Conservation (phyloP, 495 filamentous ascomycete genomes). For the Trichocladium antarcticum region DNA sequence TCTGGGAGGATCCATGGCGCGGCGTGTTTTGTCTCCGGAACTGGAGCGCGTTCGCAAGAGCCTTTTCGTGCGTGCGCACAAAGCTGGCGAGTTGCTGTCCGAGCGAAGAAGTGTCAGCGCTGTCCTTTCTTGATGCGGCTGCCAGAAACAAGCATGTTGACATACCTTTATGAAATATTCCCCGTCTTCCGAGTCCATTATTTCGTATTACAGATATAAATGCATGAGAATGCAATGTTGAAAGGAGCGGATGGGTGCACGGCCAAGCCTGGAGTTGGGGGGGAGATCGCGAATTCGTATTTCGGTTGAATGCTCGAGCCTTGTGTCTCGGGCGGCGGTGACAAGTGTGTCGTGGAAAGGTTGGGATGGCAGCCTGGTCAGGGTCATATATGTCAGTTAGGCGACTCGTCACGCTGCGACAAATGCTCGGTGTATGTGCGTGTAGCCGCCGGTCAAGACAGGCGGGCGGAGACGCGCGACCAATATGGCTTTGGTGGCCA, state of each 20-base stretch:
- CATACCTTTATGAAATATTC: conserved; percentile 77
- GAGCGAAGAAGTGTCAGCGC: conserved; percentile 12
- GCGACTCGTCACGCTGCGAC: conserved; percentile 20
- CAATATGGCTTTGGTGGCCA: not conserved
- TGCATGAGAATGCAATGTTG: conserved; percentile 28
- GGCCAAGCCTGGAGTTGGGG: conserved; percentile 6
- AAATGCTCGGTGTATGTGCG: conserved; percentile 7
- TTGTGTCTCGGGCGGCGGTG: conserved; percentile 2
- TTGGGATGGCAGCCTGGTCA: conserved; percentile 22
- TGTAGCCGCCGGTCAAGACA: conserved; percentile 7
- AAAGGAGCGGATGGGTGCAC: conserved; percentile 15
- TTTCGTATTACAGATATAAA: conserved; percentile 26
- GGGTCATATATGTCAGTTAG: conserved; percentile 26
- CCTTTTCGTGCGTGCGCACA: conserved; percentile 94
- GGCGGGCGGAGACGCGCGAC: conserved; percentile 2
- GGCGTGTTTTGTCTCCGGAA: conserved; percentile 53
- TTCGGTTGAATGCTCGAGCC: not conserved
- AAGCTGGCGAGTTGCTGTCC: conserved; percentile 81
- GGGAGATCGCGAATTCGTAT: not conserved
- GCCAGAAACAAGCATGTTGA: not conserved
- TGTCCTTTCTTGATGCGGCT: not conserved
- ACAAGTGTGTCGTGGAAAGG: conserved; percentile 16
- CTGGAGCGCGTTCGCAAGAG: conserved; percentile 89
- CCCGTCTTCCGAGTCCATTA: conserved; percentile 79
- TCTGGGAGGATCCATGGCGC: conserved; percentile 53